phyloP scores from a whole-genome alignment of 2,329 filamentous ascomycete genomes.

The Corynespora cassiicola region DNA sequence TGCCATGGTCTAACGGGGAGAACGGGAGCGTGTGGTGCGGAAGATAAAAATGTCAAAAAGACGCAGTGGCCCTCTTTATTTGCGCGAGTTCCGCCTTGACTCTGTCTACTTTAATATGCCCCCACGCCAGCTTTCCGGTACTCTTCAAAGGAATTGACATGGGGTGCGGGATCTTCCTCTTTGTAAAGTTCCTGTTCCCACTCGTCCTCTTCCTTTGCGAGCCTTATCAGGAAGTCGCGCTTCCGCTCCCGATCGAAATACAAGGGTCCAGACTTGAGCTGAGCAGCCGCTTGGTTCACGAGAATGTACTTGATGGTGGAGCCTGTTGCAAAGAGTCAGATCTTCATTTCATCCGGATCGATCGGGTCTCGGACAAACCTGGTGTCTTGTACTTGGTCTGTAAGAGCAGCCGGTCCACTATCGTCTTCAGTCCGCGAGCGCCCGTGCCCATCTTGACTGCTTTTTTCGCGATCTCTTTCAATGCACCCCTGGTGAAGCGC shows the following conservation, averaged over 20 bases:
- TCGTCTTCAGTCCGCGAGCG: slow-evolving; percentile 54
- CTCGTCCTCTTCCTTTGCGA: slow-evolving; percentile 53
- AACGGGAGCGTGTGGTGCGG: too few species aligned
- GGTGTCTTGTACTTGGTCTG: slow-evolving; percentile 57
- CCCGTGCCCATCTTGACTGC: slow-evolving; percentile 76
- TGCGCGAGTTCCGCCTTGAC: not conserved
- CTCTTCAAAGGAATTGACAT: slow-evolving; percentile 51
- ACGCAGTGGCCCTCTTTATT: slow-evolving; percentile 1
- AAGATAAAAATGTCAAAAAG: too few species aligned
- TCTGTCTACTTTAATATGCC: slow-evolving; percentile 24
- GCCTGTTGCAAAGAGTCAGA: slow-evolving; percentile 28
- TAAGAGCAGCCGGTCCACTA: slow-evolving; percentile 55
- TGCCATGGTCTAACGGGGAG: too few species aligned
- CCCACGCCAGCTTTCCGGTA: slow-evolving; percentile 50
- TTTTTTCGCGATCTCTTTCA: slow-evolving; percentile 81
- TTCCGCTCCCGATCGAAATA: slow-evolving; percentile 53
- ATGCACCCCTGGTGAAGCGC: slow-evolving; percentile 81
- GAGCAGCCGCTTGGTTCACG: slow-evolving; percentile 53
- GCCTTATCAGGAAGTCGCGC: slow-evolving; percentile 46
- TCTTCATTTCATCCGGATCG: not conserved
- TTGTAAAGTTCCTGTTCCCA: slow-evolving; percentile 50
- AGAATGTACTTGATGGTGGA: slow-evolving; percentile 53
- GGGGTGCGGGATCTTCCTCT: slow-evolving; percentile 31
- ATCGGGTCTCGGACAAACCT: too few species aligned
- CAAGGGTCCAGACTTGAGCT: slow-evolving; percentile 47